Evolutionary conservation across 805 yeast species (phyloP).

Genomic region (Ogataea naganishii): DNA sequence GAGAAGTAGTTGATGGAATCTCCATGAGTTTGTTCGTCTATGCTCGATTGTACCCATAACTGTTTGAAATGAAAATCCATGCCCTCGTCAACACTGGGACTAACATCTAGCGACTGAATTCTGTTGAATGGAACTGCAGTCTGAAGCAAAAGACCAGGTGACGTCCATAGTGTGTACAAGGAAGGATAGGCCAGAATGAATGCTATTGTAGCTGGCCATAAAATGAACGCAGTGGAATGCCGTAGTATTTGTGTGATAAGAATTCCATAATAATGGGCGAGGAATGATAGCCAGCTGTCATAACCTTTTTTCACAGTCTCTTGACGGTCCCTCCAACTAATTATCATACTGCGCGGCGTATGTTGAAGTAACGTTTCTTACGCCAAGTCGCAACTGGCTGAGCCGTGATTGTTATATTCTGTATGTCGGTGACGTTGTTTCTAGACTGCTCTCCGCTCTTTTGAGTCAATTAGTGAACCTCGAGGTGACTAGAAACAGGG

Average conservation of each 20-base stretch:
- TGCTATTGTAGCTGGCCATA: constrained; percentile 39
- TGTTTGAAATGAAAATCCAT: constrained; percentile 22
- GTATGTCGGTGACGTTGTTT: no score
- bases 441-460: no score
- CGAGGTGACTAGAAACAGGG: no score
- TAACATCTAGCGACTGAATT: constrained; percentile 10
- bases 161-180: constrained; percentile 26
- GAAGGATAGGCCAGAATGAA: constrained; percentile 43
- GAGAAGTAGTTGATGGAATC: constrained; percentile 6
- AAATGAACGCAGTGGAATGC: constrained; percentile 33
- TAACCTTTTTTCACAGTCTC: no score
- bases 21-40: constrained; percentile 15
- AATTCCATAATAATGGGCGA: constrained; percentile 7
- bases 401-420: no score
- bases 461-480: no score
- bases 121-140: constrained; percentile 6
- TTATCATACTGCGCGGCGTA: no score
- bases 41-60: constrained; percentile 23
- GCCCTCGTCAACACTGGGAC: constrained; percentile 4
- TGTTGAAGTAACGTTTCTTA: no score
- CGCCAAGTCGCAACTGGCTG: no score
- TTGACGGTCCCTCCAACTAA: no score
- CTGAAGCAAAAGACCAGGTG: constrained; percentile 12
- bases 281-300: constrained; percentile 6
- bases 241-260: constrained; percentile 18